Base-by-base conservation (phyloP, 2,329 filamentous ascomycete genomes). In the Aureobasidium sp. region DNA sequence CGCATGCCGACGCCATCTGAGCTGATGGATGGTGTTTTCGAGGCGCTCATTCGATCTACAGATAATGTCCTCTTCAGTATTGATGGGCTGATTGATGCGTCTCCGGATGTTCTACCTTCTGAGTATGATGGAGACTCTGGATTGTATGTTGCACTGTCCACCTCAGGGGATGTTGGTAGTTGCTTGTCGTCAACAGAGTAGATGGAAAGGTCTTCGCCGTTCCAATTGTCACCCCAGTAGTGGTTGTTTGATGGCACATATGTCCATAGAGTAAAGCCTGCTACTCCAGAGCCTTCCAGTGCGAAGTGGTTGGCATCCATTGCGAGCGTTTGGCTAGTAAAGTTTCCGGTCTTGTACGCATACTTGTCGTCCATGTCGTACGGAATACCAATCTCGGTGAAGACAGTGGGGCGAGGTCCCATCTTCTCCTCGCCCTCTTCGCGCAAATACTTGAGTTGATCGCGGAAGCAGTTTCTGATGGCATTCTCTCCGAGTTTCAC, bases 321-420 rank as follows among this genome's bases (percentile, higher is more conserved):
- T 7, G 94, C 94, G 2, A 90, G 86, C 37, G 88, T 89, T 73
- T 99, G 94, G 69, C 90, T 96, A 48, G 89, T 88, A 75, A 96
- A 99, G 73, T 99, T 90, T 7, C 95, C 94, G 5, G 91, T 96
- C 75, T 91, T 90, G 76, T 99, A 99, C 1, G 94, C 94, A 70
- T 94, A 82, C 75, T 96, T 92, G 66, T 96, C 87, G 70, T 99
- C 93, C 95, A 99, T 97, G 71, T 99, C 94, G 71, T 96, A 99
- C 0, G 94, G 94, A 63, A 99, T 97, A 8, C 94, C 94, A 69
- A 97, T 97, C 72, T 99, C 94, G 0, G 91, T 95, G 73, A 97
- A 85, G 5, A 99, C 76, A 67, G 91, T 91, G 0, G 94, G 94
- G 67, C 95, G 92, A 27, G 89, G 85, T 21, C 94, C 94, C 79